These are phyloP conservation scores for Trifolium fragiferum DNA, from an alignment of 306 rosid genomes.

Conservation along the genomic window DNA sequence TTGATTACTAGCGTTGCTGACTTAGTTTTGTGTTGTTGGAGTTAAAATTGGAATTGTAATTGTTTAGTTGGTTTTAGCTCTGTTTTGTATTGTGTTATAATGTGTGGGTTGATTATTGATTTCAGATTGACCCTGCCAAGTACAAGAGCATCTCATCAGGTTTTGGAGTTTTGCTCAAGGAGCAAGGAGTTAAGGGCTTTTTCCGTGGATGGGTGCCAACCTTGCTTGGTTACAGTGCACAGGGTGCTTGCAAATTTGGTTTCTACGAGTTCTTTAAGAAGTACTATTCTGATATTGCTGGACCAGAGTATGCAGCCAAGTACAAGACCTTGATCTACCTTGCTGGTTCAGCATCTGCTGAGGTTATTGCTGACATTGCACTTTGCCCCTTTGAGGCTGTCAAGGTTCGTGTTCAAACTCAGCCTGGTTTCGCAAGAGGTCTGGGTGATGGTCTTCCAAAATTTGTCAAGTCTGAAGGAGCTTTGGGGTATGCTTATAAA, in stretches of 20 bases:
- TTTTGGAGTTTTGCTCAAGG: conserved; percentile 86
- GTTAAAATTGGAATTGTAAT: conserved; percentile 7
- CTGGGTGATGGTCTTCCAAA: conserved; percentile 89
- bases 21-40: neutral
- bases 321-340: conserved; percentile 98
- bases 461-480: conserved; percentile 86
- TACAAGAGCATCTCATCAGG: conserved; percentile 89
- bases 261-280: conserved; percentile 96
- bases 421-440: conserved; percentile 96
- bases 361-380: conserved; percentile 91
- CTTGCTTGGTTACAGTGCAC: conserved; percentile 95
- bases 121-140: conserved; percentile 90
- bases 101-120: conserved; percentile 30
- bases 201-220: conserved; percentile 99
- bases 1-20: neutral
- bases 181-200: conserved; percentile 89
- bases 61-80: neutral
- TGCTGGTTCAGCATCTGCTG: conserved; percentile 98
- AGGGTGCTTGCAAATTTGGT: conserved; percentile 98
- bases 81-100: conserved; percentile 4
- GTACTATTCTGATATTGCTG: conserved; percentile 93
- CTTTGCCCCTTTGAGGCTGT: conserved; percentile 98
- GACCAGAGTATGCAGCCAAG: conserved; percentile 92
- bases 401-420: conserved; percentile 96
- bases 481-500: conserved; percentile 68